Base-by-base conservation (phyloP, 2,329 filamentous ascomycete genomes). In the Fusarium neocosmosporiellum region DNA sequence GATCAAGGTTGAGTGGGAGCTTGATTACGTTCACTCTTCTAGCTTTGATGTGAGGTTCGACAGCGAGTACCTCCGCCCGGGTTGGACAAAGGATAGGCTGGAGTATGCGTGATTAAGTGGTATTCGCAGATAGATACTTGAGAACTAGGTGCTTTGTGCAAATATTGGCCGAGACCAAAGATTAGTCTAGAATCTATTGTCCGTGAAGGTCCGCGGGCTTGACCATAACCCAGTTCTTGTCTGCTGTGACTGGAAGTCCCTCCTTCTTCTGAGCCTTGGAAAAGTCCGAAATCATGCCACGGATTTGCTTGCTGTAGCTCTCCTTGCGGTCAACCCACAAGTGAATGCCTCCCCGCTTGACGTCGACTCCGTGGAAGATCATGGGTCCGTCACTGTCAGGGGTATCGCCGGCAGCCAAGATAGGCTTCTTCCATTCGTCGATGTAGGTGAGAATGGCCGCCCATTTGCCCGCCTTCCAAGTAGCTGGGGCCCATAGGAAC, bases 1-100 rank as follows among this genome's bases (percentile, higher is more conserved):
- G 71, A 75, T 89, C 9, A 82, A 81, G 65, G 77, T 90, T 5
- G 84, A 85, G 41, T 86, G 88, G 85, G 82, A 83, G 60, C 80
- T 87, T n/a, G 84, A 89, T 64, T 90, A 89, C 73, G 85, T 86
- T 11, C 82, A 88, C 33, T 83, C 85, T 20, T 88, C 85, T 41
- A 86, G 86, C 36, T 88, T 88, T 72, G 83, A 87, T 69, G 84
- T 87, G 59, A 80, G 77, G 9, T 87, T 89, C 68, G 84, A 88
- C 24, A 81, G 80, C 1, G 80, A 79, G 33, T 84, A 86, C 64
- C 76, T 90, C 69, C 82, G 88, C 58, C 88, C 89, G 0, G 83
- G 79, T 0, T 90, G 89, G 89, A 81, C 71, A 5, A 76, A 82
- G 33, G 78, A 79, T 50, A 67, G 83, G 65, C 59, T 83, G 43